Conservation (phyloP, 495 filamentous ascomycete genomes). For the Evernia prunastri region DNA sequence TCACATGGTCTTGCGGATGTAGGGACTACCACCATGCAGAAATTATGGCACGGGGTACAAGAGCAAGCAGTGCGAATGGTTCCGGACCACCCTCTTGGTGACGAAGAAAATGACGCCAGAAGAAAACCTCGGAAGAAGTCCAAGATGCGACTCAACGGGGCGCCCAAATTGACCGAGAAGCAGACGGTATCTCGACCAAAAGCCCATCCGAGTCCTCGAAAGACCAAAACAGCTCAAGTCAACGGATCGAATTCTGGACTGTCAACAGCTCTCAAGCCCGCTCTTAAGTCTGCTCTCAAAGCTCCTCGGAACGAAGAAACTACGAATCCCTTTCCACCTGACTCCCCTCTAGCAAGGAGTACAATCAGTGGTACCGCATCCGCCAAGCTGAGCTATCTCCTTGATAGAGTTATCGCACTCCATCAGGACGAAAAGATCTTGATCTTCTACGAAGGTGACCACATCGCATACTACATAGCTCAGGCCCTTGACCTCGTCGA, state of each 20-base stretch:
- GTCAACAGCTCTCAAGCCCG: background rate
- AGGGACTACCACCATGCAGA: conserved; percentile 21
- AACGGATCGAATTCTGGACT: background rate
- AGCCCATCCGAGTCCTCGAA: conserved; percentile 11
- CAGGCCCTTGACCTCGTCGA: conserved; percentile 72
- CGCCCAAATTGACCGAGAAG: conserved; percentile 23
- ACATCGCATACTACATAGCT: conserved; percentile 75
- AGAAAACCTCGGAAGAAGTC: conserved; percentile 4
- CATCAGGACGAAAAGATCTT: conserved; percentile 76
- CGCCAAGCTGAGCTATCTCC: conserved; percentile 78
- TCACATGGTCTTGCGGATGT: conserved; percentile 40
- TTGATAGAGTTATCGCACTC: conserved; percentile 61
- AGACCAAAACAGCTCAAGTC: background rate
- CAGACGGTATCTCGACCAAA: conserved; percentile 25
- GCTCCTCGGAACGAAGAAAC: background rate
- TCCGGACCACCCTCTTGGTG: background rate
- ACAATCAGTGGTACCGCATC: conserved; percentile 73
- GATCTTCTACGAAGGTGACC: conserved; percentile 86
- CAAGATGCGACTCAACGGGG: conserved; percentile 4
- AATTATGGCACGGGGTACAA: conserved; percentile 22
- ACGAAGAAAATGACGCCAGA: background rate
- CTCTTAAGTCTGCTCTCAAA: conserved; percentile 27
- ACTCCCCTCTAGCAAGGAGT: conserved; percentile 54
- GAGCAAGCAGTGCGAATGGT: background rate
- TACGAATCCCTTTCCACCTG: conserved; percentile 30